Conservation (phyloP, 2,329 filamentous ascomycete species). For the Trichoderma lentiforme region DNA sequence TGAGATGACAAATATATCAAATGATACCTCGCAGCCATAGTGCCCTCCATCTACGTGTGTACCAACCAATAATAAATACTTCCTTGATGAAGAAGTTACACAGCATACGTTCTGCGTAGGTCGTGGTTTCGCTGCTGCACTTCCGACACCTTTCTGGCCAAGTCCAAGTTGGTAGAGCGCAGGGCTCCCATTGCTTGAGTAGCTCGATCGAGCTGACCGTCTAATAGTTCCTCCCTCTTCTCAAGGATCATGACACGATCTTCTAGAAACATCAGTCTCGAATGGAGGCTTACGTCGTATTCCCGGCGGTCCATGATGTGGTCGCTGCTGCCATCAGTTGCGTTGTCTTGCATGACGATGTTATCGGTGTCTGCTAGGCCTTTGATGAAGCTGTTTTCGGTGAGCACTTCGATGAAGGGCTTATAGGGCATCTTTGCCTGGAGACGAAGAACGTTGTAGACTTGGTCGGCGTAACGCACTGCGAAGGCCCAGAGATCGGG, state of each 20-base stretch:
- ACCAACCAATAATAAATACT: not conserved
- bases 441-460: conserved; percentile 13
- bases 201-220: not conserved
- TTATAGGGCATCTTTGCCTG: conserved; percentile 8
- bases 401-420: conserved; percentile 10
- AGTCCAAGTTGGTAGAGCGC: conserved; percentile 5
- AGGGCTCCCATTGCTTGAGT: not conserved
- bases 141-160: conserved; percentile 15
- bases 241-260: conserved; percentile 11
- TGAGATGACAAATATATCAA: conserved; percentile 9
- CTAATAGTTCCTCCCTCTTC: conserved; percentile 4
- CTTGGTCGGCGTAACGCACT: conserved; percentile 3
- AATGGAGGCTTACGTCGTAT: not conserved
- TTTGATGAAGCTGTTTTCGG: not conserved
- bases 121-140: conserved; percentile 16
- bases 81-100: not conserved
- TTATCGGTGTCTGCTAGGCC: not conserved
- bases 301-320: not conserved
- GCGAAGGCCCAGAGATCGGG: not conserved
- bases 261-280: conserved; percentile 12
- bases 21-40: not conserved
- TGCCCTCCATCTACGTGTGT: not conserved
- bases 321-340: not conserved
- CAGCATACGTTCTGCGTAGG: not conserved
- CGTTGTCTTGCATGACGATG: not conserved